Base-by-base conservation (phyloP, 179 eudicot genomes). In the Patellifolia procumbens region DNA sequence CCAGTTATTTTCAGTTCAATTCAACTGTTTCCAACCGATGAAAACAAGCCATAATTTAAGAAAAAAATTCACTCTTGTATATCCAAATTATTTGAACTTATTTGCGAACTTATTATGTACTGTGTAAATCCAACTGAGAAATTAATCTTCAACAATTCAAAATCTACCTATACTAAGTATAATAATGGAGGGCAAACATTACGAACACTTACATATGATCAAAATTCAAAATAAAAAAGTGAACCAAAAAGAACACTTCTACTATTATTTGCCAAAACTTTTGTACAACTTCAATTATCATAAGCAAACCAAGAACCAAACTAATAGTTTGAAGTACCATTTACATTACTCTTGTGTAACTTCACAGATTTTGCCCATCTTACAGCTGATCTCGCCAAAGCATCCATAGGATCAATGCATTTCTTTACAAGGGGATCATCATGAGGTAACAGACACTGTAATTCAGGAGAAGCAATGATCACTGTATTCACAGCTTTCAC, bases 371-470 rank as follows among this genome's bases (percentile, higher is more conserved):
- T 73, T 51, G 88, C 90, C 88, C 87, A 85, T 67, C 74, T 81
- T 13, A 89, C 67, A 62, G 88, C 83, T 51, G 86, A 87, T 62
- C 92, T 83, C 35, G 89, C 97, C 82, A 92, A 81, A 55, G 89
- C 87, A 73, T 92, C 93, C 85, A 89, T 87, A 20, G 97, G 96
- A 75, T 92, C 93, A 11, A 92, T 58, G 75, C 96, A 92, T 80
- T 84, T 87, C 79, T 80, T 89, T 35, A 75, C 72, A 74, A 92
- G 93, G 46, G 96, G 97, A 71, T 92, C 96, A 17, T 88, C 85
- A 0, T 76, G 79, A 5, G 97, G 92, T 81, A 91, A 85, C 49
- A 91, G 75, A 56, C 82, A 80, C 5, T 76, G 88, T 29, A 91
- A 16, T 37, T 91, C 91, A 70, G 91, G 93, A 13, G 87, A 87